Percentiles rank a stretch among this genome's conserved stretches.
These are phyloP conservation scores for Phytophthora podocarpi DNA, from an alignment of 352 stramenopile species.

Conservation along the genomic window DNA sequence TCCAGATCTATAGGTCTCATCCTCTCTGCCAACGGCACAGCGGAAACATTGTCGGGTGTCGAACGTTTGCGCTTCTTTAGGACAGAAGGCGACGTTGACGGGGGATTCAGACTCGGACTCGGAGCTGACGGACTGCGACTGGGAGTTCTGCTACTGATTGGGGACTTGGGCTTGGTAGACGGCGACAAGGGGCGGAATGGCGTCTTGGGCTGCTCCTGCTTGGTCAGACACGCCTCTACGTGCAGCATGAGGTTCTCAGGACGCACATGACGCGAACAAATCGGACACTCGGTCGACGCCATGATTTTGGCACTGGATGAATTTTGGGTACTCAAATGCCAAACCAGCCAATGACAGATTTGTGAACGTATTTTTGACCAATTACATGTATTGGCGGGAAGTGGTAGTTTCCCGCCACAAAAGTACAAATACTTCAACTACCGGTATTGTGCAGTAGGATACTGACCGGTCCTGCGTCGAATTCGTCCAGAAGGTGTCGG, in stretches of 20 bases:
- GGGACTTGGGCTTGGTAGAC: conserved; percentile 19
- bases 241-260: conserved; percentile 75
- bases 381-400: conserved; percentile 26
- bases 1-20: conserved; percentile 70
- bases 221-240: conserved; percentile 62
- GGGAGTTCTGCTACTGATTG: conserved; percentile 1
- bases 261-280: conserved; percentile 80
- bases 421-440: conserved; percentile 11
- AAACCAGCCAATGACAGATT: conserved; percentile 15
- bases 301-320: conserved; percentile 15
- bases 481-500: conserved; percentile 37
- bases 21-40: conserved; percentile 70
- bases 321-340: conserved; percentile 2
- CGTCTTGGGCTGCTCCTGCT: conserved; percentile 36
- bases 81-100: conserved; percentile 20
- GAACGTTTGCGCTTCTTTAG: conserved; percentile 64
- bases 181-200: conserved; percentile 17
- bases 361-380: conserved; percentile 17
- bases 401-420: conserved; percentile 12
- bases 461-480: conserved; percentile 25
- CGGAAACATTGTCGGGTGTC: conserved; percentile 22
- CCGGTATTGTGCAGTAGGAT: conserved; percentile 30
- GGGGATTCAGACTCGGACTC: conserved; percentile 1
- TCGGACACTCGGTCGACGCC: conserved; percentile 58
- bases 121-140: conserved; percentile 13